Evolutionary conservation across 2,329 filamentous ascomycete genomes (phyloP).

Genomic region (Hypoxylon sp.): DNA sequence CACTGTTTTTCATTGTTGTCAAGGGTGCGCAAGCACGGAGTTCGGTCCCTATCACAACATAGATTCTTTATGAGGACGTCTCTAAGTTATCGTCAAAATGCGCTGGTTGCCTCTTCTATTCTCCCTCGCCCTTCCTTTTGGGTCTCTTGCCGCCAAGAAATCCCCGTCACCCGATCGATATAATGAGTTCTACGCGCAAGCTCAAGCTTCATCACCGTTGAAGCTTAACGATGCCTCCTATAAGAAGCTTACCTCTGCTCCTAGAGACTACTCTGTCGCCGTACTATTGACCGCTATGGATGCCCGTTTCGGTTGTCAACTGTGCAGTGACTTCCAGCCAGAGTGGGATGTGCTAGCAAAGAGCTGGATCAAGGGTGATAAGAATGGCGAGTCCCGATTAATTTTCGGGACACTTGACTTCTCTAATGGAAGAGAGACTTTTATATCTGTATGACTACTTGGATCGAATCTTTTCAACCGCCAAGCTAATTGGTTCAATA

Average conservation of each 20-base stretch:
- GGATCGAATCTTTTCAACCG: conserved; percentile 26
- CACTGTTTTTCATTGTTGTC: conserved; percentile 17
- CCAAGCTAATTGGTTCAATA: conserved; percentile 23
- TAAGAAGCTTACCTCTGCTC: conserved; percentile 79
- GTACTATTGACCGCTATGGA: conserved; percentile 92
- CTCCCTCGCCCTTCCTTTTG: conserved; percentile 72
- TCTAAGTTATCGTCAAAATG: conserved; percentile 68
- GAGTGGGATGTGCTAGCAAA: conserved; percentile 91
- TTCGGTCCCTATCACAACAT: conserved; percentile 15
- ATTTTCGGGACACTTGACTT: conserved; percentile 93
- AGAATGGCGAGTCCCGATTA: conserved; percentile 77
- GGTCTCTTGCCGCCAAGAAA: conserved; percentile 75
- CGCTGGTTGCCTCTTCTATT: conserved; percentile 76
- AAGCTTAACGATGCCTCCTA: conserved; percentile 85
- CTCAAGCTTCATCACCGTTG: conserved; percentile 75
- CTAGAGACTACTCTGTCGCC: conserved; percentile 86
- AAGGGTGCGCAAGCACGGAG: conserved; percentile 28
- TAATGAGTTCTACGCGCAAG: conserved; percentile 77
- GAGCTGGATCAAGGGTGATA: conserved; percentile 91
- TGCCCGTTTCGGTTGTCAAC: conserved; percentile 82
- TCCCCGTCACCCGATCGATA: conserved; percentile 73
- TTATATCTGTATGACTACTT: conserved; percentile 79
- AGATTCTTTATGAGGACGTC: conserved; percentile 32
- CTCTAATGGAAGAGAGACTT: conserved; percentile 83
- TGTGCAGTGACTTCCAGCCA: conserved; percentile 92